Evolutionary conservation across 2,329 filamentous ascomycete genomes (phyloP).

Genomic region (Knoxdaviesia capensis): DNA sequence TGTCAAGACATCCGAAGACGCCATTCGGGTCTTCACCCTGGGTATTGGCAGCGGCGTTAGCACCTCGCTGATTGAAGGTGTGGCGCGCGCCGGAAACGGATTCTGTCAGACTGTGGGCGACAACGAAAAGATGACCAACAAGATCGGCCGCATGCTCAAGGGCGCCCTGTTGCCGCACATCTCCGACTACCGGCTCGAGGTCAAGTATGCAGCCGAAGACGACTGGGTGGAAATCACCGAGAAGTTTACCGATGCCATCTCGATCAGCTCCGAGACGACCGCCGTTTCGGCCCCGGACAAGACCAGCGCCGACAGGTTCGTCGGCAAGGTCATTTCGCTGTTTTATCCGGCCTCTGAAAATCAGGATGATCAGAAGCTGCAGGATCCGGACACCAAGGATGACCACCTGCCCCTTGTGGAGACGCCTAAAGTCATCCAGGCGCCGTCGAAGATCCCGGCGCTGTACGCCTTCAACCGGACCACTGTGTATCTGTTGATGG

Average conservation of each 20-base stretch:
- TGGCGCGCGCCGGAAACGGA: constrained; percentile 31
- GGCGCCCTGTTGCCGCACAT: constrained; percentile 47
- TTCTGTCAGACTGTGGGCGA: constrained; percentile 41
- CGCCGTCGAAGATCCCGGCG: constrained; percentile 39
- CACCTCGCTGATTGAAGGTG: constrained; percentile 31
- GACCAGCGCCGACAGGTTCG: constrained; percentile 6
- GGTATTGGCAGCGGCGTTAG: constrained; percentile 31
- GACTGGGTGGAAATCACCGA: constrained; percentile 42
- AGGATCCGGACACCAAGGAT: constrained; percentile 14
- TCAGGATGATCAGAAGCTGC: too few species aligned
- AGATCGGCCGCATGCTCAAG: constrained; percentile 56
- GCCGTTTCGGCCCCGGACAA: too few species aligned
- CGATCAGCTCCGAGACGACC: constrained; percentile 12
- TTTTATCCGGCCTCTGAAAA: constrained; percentile 21
- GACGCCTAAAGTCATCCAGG: constrained; percentile 39
- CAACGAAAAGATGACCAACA: constrained; percentile 45
- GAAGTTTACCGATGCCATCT: constrained; percentile 27
- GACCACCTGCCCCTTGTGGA: constrained; percentile 30
- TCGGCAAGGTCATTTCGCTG: constrained; percentile 30
- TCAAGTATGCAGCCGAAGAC: constrained; percentile 32
- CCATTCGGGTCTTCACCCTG: constrained; percentile 31
- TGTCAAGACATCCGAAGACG: constrained; percentile 17
- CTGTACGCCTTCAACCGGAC: constrained; percentile 49
- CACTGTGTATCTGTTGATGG: constrained; percentile 43
- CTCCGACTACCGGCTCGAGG: constrained; percentile 39